phyloP scores from a whole-genome alignment of 164 flowering plant species.

The Annona cherimola region DNA sequence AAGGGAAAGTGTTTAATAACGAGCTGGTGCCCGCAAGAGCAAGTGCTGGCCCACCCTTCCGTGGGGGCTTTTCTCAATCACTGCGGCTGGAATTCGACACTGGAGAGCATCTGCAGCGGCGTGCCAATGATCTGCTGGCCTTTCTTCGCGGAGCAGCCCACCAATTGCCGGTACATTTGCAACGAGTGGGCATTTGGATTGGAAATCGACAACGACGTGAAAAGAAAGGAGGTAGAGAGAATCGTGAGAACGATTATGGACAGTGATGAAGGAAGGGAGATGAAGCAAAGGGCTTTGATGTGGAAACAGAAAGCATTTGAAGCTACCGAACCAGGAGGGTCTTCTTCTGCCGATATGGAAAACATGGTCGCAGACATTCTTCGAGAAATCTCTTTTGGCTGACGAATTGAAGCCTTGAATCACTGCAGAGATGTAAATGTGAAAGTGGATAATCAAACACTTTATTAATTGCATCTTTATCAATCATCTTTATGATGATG shows the following conservation, averaged over 20 bases:
- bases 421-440: no score
- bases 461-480: no score
- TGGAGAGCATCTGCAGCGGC: conserved; percentile 15
- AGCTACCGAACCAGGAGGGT: conserved; percentile 8
- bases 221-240: conserved; percentile 4
- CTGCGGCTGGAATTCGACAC: conserved; percentile 16
- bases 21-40: conserved; percentile 17
- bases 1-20: conserved; percentile 13
- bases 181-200: conserved; percentile 13
- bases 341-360: conserved; percentile 16
- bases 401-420: background rate
- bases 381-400: background rate
- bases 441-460: no score
- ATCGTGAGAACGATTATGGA: conserved; percentile 11
- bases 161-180: conserved; percentile 19
- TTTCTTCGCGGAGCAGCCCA: conserved; percentile 17
- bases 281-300: conserved; percentile 17
- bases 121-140: conserved; percentile 22
- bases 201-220: conserved; percentile 7
- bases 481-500: no score
- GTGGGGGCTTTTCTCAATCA: conserved; percentile 15
- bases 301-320: conserved; percentile 19
- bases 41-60: conserved; percentile 15
- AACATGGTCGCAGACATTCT: conserved; percentile 2
- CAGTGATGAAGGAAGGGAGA: conserved; percentile 13